These are phyloP conservation scores for Saccharomycopsis sp. DNA, from an alignment of 805 yeast genomes.

Conservation along the genomic window DNA sequence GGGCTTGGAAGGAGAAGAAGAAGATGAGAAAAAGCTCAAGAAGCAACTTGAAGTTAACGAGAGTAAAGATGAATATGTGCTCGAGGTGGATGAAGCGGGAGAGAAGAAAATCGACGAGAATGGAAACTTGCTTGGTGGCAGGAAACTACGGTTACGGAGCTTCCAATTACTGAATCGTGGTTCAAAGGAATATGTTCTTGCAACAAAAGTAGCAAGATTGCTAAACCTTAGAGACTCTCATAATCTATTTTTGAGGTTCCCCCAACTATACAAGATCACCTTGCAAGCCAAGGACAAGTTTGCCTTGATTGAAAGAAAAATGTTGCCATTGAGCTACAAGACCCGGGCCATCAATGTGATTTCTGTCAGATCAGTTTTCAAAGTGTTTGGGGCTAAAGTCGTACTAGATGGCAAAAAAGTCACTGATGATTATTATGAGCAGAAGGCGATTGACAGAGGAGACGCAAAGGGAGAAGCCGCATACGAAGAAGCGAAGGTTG, in stretches of 20 bases:
- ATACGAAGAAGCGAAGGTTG: slow-evolving; percentile 2
- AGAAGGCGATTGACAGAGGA: slow-evolving; percentile 18
- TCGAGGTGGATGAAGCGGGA: slow-evolving; percentile 59
- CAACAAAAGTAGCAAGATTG: slow-evolving; percentile 93
- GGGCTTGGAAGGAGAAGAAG: slow-evolving; percentile 16
- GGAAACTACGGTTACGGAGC: slow-evolving; percentile 60
- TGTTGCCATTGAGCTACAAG: slow-evolving; percentile 83
- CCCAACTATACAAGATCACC: slow-evolving; percentile 61
- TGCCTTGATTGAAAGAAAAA: slow-evolving; percentile 70
- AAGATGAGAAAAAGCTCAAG: slow-evolving; percentile 25
- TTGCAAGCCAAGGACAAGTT: slow-evolving; percentile 70
- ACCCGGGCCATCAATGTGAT: slow-evolving; percentile 85
- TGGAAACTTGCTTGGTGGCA: slow-evolving; percentile 53
- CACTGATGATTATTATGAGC: slow-evolving; percentile 65
- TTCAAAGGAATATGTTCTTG: slow-evolving; percentile 69
- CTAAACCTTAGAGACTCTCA: slow-evolving; percentile 84
- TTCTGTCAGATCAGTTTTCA: slow-evolving; percentile 79
- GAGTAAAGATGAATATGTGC: slow-evolving; percentile 64
- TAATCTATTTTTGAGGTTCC: slow-evolving; percentile 64
- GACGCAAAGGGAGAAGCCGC: slow-evolving; percentile 14
- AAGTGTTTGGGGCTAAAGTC: slow-evolving; percentile 87
- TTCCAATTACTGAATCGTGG: slow-evolving; percentile 55
- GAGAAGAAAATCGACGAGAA: slow-evolving; percentile 47
- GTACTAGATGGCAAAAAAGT: slow-evolving; percentile 72
- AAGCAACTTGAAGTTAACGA: background rate